phyloP scores from a whole-genome alignment of 2,329 filamentous ascomycete genomes.

The Paramyrothecium roridum region DNA sequence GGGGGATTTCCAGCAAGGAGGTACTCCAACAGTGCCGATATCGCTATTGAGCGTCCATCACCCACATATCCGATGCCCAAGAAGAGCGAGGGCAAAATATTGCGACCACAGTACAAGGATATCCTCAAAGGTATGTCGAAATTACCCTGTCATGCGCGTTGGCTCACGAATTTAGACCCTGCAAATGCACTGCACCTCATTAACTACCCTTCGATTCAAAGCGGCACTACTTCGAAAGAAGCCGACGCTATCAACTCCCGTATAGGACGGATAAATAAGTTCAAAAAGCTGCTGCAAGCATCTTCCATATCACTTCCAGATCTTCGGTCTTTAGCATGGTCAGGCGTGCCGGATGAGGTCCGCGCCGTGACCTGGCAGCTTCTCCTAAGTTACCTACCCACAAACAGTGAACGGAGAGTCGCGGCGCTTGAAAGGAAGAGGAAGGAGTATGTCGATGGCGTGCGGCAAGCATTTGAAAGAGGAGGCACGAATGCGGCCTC shows the following conservation, averaged over 20 bases:
- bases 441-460: slow-evolving; percentile 94
- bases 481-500: slow-evolving; percentile 45
- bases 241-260: slow-evolving; percentile 81
- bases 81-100: slow-evolving; percentile 89
- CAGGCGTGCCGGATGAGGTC: slow-evolving; percentile 89
- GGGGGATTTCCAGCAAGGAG: slow-evolving; percentile 45
- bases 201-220: slow-evolving; percentile 72
- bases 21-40: slow-evolving; percentile 85
- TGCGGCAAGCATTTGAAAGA: slow-evolving; percentile 68
- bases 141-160: not conserved
- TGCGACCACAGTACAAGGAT: slow-evolving; percentile 96
- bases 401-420: slow-evolving; percentile 91
- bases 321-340: slow-evolving; percentile 84
- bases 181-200: slow-evolving; percentile 95
- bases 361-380: slow-evolving; percentile 99
- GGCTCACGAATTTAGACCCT: slow-evolving; percentile 51
- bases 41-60: slow-evolving; percentile 82
- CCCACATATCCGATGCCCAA: slow-evolving; percentile 84
- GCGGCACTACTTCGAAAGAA: slow-evolving; percentile 77
- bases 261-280: slow-evolving; percentile 95
- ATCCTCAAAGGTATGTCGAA: slow-evolving; percentile 65
- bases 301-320: slow-evolving; percentile 85
- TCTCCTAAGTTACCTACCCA: slow-evolving; percentile 89
- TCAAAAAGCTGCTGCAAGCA: slow-evolving; percentile 91
- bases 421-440: slow-evolving; percentile 89